Percentiles rank a stretch among this genome's conserved stretches.
phyloP scores from a whole-genome alignment of 331 rosid species.

The Pyrus hybrid region DNA sequence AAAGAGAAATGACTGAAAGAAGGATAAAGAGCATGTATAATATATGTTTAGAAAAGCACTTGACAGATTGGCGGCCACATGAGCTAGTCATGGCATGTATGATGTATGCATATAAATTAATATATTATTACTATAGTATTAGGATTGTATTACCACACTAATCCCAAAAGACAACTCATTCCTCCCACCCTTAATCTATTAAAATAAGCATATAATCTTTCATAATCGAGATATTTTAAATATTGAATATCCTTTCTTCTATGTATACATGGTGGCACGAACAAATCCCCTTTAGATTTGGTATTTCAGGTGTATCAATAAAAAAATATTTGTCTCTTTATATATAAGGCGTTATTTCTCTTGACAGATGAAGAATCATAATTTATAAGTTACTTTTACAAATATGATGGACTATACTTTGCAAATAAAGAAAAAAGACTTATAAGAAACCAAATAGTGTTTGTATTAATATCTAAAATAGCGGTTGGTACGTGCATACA shows the following conservation, averaged over 20 bases:
- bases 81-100: background rate
- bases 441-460: background rate
- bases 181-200: background rate
- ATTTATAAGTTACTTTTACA: too few species aligned
- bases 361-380: background rate
- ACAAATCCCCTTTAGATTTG: background rate
- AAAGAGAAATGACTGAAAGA: background rate
- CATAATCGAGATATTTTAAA: background rate
- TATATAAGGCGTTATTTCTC: too few species aligned
- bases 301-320: background rate
- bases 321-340: background rate
- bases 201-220: background rate
- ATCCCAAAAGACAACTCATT: constrained; percentile 6
- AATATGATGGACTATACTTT: too few species aligned
- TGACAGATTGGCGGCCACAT: background rate
- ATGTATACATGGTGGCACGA: background rate
- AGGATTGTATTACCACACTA: background rate
- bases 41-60: constrained; percentile 4
- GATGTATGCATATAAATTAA: background rate
- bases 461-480: too few species aligned
- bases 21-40: background rate
- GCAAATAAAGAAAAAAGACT: background rate
- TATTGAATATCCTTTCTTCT: background rate
- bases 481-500: background rate
- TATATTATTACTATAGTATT: background rate